Evolutionary conservation across 2,329 filamentous ascomycete species (phyloP).

Genomic region (Beauveria bassiana): DNA sequence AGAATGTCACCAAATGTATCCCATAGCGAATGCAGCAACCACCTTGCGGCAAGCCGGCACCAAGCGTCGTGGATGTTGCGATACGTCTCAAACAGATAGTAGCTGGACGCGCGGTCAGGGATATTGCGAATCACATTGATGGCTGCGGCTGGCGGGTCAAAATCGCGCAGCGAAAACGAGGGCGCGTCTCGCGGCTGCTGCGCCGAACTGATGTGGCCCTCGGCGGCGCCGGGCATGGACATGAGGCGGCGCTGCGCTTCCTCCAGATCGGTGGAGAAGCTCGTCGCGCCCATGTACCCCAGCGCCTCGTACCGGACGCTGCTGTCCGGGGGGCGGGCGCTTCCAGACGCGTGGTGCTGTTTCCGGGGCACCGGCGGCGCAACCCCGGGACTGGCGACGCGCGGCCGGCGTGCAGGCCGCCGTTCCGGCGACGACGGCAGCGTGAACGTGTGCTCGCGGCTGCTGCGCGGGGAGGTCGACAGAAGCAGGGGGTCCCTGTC

Average conservation of each 20-base stretch:
- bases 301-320: constrained; percentile 10
- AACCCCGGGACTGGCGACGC: not conserved
- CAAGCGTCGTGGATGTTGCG: constrained; percentile 17
- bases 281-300: constrained; percentile 31
- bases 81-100: constrained; percentile 13
- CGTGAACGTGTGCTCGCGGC: not conserved
- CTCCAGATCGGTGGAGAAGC: constrained; percentile 20
- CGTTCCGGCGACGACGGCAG: not conserved
- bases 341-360: not conserved
- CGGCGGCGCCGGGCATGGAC: constrained; percentile 5
- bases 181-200: not conserved
- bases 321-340: not conserved
- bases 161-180: not conserved
- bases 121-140: constrained; percentile 9
- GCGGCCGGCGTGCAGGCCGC: not conserved
- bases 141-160: constrained; percentile 1
- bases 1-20: constrained; percentile 15
- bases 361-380: not conserved
- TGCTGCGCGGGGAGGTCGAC: not conserved
- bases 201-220: not conserved
- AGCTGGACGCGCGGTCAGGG: constrained; percentile 9
- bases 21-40: constrained; percentile 15
- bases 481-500: not conserved
- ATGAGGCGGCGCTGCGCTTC: constrained; percentile 10
- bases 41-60: constrained; percentile 11